Evolutionary conservation across 2,329 filamentous ascomycete species (phyloP), one percentile per base, ranked within the genome.

Genomic region (Calonectria hongkongensis): DNA sequence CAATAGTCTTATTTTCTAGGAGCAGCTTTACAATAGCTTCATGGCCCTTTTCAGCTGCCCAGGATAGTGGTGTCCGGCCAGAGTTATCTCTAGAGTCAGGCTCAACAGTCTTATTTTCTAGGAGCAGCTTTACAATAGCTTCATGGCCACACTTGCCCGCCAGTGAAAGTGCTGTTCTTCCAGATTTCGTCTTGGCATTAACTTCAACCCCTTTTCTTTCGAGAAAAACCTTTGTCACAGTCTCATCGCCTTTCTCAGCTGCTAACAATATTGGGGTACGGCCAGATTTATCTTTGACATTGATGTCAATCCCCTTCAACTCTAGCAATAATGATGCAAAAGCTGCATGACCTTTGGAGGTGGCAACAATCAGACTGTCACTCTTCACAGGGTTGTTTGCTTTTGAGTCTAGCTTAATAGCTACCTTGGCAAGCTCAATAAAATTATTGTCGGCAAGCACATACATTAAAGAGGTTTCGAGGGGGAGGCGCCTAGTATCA

Each of bases 371-470:
- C 18, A 48, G 21, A 48, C 45, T 25, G 3, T 25, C n/a, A 25
- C n/a, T 25, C 3, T 74, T 25, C 77, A 66, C n/a, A 12, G 18
- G 6, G 4, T 10, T 9, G n/a, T 48, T 48, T 4, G n/a, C n/a
- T 9, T 12, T 25, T 15, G n/a, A 8, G 9, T 4, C 10, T 3
- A 9, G 7, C 9, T 13, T 13, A 10, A 79, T 71, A 56, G 73
- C 68, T 12, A 79, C 77, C 71, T 74, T 78, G 73, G 85, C 81
- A 1, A 84, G 80, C 2, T 75, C 76, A 12, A 70, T 60, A 25
- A 76, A 71, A 0, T 71, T 76, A 18, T 69, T 71, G 0, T 79
- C 83, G 6, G 85, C 83, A 27, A 86, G 76, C 3, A 86, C 74
- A 65, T 87, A 87, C 12, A 81, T 62, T 0, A 83, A 69, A 21